Percentiles rank a stretch among this genome's conserved stretches.
Conservation (phyloP, 2,329 filamentous ascomycete genomes). For the Colletotrichum australisinense region DNA sequence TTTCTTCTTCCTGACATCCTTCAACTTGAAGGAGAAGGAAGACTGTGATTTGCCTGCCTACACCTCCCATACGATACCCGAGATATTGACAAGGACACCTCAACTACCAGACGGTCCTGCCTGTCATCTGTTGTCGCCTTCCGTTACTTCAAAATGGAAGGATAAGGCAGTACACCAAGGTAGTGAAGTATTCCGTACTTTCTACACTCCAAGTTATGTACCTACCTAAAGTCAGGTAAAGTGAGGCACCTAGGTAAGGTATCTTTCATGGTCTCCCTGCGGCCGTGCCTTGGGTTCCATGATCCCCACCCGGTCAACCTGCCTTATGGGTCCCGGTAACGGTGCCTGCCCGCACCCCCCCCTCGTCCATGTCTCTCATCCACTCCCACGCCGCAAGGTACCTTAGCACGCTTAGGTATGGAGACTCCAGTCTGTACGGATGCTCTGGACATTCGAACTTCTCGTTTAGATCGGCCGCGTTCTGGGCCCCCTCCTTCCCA, state of each 20-base stretch:
- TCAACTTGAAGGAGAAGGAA: not conserved
- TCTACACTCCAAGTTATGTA: not conserved
- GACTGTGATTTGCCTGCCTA: not conserved
- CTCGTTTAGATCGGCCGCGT: slow-evolving; percentile 15
- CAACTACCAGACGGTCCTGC: not conserved
- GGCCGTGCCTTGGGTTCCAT: not conserved
- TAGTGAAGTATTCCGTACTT: not conserved
- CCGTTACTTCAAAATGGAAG: not conserved
- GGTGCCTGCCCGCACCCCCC: not conserved
- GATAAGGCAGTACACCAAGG: not conserved
- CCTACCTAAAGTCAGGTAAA: not conserved
- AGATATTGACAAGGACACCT: not conserved
- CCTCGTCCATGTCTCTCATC: not conserved
- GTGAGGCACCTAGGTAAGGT: not conserved
- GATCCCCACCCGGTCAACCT: not conserved
- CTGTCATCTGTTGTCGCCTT: not conserved
- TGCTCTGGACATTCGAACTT: not conserved
- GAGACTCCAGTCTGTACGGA: not conserved
- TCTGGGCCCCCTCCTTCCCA: slow-evolving; percentile 9
- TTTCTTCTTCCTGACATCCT: not conserved
- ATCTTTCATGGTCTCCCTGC: not conserved
- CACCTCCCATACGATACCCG: not conserved
- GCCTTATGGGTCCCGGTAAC: slow-evolving; percentile 9
- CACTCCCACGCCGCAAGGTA: not conserved
- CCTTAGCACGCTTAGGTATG: not conserved